Base-by-base conservation (phyloP, 306 rosid species). In the Lagenaria siceraria region DNA sequence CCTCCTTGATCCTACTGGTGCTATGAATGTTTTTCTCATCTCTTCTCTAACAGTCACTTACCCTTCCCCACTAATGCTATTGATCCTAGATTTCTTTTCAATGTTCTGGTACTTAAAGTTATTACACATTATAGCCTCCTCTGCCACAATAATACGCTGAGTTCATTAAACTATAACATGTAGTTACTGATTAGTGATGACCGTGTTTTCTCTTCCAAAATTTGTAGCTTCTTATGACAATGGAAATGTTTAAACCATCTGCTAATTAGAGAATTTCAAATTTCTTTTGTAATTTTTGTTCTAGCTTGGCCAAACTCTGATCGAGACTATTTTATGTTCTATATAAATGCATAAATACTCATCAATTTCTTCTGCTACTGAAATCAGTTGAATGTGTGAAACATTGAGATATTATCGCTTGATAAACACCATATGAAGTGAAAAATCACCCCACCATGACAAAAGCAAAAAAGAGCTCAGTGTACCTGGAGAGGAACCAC, bases 401-500 rank as follows among this genome's bases (percentile, higher is more conserved):
- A 72, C 15, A 27, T 19, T 51, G 76, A 24, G 8, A 72, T 29
- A 51, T 51, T 49, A 29, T 51, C 61, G 51, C 61, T 51, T 27
- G 61, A 72, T 15, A 48, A 72, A 27, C 46, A 51, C 46, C 25
- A 31, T 29, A 56, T 15, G 69, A 75, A 55, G n/a, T 21, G 21
- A 17, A 75, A 36, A 46, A 3, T 3, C n/a, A n/a, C 36, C 51
- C 21, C 54, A 56, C 29, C 15, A 40, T 21, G 38, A 35, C 38
- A 55, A 54, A 36, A 56, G 42, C n/a, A 38, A 15, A 29, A 40
- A 43, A 48, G 68, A 56, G 21, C 38, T 42, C 21, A 1, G 33
- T 14, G 53, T 81, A 96, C 99, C 99, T 80, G 98, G 96, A 7
- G 97, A 90, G 78, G 99, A 92, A 84, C 99, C 91, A 85, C 92